Conservation (phyloP, 192 early-diverging fungal species). For the Backusella morwellensis region DNA sequence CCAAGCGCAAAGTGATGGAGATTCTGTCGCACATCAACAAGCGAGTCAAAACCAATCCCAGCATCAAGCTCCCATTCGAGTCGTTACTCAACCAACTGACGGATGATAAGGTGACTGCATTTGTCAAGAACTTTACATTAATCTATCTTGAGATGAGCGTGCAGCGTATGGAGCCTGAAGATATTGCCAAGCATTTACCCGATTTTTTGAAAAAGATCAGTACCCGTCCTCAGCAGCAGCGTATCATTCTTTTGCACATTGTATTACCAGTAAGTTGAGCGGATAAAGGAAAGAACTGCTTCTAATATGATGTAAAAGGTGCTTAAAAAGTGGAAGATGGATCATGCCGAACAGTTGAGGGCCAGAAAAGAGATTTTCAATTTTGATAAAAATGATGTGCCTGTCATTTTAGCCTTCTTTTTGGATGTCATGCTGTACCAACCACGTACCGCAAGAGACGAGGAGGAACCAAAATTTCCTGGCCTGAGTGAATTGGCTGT, state of each 20-base stretch:
- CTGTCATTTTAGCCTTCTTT: conserved; percentile 53
- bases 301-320: conserved; percentile 23
- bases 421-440: conserved; percentile 69
- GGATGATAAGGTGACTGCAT: conserved; percentile 28
- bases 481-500: conserved; percentile 57
- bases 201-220: conserved; percentile 60
- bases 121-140: conserved; percentile 77
- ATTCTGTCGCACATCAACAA: conserved; percentile 86
- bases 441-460: conserved; percentile 20
- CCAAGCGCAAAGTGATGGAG: conserved; percentile 60
- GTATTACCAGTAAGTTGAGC: conserved; percentile 56
- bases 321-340: conserved; percentile 41
- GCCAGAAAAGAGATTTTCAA: conserved; percentile 51
- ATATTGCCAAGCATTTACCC: conserved; percentile 51
- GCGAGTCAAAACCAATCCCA: conserved; percentile 63
- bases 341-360: conserved; percentile 36
- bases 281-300: background rate
- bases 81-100: conserved; percentile 64
- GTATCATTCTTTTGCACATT: conserved; percentile 60
- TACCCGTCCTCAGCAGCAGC: conserved; percentile 55
- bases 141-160: conserved; percentile 87
- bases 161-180: conserved; percentile 42
- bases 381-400: conserved; percentile 54
- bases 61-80: conserved; percentile 59
- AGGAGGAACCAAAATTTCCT: conserved; percentile 31